Evolutionary conservation across 1,284 basidiomycete genomes (phyloP), one percentile per base, ranked within the genome.

Genomic region (Trichosporon ovoides): DNA sequence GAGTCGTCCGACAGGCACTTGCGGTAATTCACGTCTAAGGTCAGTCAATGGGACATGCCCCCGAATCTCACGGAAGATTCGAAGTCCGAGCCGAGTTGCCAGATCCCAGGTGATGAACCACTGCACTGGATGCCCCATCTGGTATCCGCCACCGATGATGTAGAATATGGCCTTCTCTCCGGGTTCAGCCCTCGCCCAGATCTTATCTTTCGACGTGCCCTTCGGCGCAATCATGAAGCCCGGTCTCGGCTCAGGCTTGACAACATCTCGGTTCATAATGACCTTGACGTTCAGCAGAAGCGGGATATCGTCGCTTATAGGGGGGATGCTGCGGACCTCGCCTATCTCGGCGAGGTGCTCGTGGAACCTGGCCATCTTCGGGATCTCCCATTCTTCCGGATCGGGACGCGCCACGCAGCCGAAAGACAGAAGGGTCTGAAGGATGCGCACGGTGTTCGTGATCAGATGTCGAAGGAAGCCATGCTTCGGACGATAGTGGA

Each of bases 81-180:
- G 34, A 3, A 56, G 48, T 4, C 33, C 31, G 7, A 48, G 43
- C 10, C 43, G 10, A 12, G 43, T 48, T 12, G 24, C 24, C 9
- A 56, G 48, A 16, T 57, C 55, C 55, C 55, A 57, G 6, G 40
- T 28, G 31, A 43, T 18, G 50, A 52, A 57, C 50, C 51, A 57
- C 35, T 46, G 31, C 7, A 59, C 35, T 4, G 58, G 58, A n/a
- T 59, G 58, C 18, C 55, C 58, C 12, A 46, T 24, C 24, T 56
- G 48, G 34, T 59, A 63, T 16, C 58, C 61, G 3, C 61, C 61
- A 14, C 61, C 61, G 16, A 60, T 54, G 7, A 63, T 36, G 53
- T 56, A 60, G 53, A 60, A 50, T 22, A 63, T 37, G 2, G 35
- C 51, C 37, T 57, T 55, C 36, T 63, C 61, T 13, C 53, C 58